Evolutionary conservation across 345 rosid species (phyloP).

Genomic region (Noccaea bulbosa): DNA sequence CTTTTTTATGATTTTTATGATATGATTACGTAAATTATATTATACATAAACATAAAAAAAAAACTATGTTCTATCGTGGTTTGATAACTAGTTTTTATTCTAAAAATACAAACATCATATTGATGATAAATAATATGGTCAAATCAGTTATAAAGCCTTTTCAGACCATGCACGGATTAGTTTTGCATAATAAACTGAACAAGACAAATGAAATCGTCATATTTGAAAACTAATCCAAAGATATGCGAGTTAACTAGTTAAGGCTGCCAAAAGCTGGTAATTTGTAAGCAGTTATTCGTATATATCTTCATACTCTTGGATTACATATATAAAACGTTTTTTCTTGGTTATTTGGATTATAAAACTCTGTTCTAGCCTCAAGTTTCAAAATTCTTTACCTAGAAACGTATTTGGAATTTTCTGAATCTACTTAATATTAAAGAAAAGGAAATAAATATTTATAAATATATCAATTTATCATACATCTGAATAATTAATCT

Average conservation of each 20-base stretch:
- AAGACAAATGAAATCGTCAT: background rate
- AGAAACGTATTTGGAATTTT: slow-evolving; percentile 38
- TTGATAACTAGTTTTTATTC: background rate
- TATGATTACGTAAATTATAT: background rate
- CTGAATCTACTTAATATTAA: slow-evolving; percentile 4
- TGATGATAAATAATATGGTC: background rate
- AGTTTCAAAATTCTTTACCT: slow-evolving; percentile 34
- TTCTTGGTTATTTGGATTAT: slow-evolving; percentile 4
- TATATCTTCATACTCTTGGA: slow-evolving; percentile 8
- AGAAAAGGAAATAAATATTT: background rate
- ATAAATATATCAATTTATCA: background rate
- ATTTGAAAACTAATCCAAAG: background rate
- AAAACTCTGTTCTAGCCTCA: slow-evolving; percentile 22
- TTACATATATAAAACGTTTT: background rate
- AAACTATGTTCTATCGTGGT: background rate
- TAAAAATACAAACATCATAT: background rate
- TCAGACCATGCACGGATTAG: background rate
- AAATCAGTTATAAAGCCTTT: background rate
- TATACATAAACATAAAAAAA: too few species aligned
- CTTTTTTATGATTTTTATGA: too few species aligned
- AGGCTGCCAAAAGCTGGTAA: slow-evolving; percentile 28
- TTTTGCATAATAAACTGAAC: background rate
- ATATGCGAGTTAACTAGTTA: background rate
- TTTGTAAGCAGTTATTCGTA: slow-evolving; percentile 7
- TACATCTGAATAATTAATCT: background rate